These are phyloP conservation scores for Ganoderma sinense DNA, from an alignment of 1,284 basidiomycete genomes.

Conservation along the genomic window DNA sequence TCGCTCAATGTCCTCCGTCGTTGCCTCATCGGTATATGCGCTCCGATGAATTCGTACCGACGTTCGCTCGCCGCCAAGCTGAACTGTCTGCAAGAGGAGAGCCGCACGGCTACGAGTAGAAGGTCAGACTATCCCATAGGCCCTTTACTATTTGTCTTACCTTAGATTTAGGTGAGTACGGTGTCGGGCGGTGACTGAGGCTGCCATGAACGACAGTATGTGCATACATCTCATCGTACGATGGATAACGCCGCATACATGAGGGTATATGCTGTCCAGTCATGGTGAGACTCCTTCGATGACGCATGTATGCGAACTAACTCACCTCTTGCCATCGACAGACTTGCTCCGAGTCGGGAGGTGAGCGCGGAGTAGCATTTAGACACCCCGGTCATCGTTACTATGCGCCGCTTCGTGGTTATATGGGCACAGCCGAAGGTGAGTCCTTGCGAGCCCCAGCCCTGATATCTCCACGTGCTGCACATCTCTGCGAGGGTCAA, in stretches of 20 bases:
- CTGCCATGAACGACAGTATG: too few species aligned
- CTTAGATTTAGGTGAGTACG: too few species aligned
- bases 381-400: too few species aligned
- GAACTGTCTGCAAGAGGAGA: background rate
- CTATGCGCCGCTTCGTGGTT: background rate
- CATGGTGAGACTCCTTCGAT: background rate
- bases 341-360: background rate
- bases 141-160: background rate
- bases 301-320: background rate
- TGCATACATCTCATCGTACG: background rate
- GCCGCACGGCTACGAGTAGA: background rate
- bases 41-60: background rate
- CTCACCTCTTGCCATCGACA: background rate
- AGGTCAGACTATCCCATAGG: background rate
- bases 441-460: background rate
- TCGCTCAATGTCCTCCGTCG: background rate
- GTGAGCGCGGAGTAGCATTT: too few species aligned
- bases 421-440: background rate
- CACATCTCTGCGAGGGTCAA: background rate
- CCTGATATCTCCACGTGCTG: too few species aligned
- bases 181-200: too few species aligned
- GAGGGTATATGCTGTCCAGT: background rate
- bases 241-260: background rate
- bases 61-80: background rate
- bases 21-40: background rate